Percentiles rank a stretch among this genome's conserved stretches.
Conservation (phyloP, 768 basidiomycete genomes). For the Amanita pallidorosea region DNA sequence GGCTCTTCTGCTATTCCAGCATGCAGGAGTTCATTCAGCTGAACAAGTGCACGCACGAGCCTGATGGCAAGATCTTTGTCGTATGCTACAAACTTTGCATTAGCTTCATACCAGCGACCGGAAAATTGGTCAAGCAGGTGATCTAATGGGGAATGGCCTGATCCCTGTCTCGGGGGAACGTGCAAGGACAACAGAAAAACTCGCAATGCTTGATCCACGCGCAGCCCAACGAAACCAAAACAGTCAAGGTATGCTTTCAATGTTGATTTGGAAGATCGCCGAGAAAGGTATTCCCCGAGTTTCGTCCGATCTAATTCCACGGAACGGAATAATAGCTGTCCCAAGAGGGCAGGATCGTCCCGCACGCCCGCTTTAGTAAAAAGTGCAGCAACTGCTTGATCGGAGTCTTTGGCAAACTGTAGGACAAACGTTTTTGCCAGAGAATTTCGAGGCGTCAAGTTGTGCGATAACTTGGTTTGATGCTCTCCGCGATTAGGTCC, state of each 20-base stretch:
- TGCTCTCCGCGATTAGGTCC: conserved; percentile 58
- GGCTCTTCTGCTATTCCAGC: conserved; percentile 55
- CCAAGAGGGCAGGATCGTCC: conserved; percentile 66
- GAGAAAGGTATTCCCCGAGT: conserved; percentile 77
- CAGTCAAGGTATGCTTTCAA: conserved; percentile 79
- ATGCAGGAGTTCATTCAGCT: conserved; percentile 84
- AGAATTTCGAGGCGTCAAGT: conserved; percentile 41
- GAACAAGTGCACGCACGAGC: conserved; percentile 72
- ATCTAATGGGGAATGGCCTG: conserved; percentile 38
- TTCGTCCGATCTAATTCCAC: conserved; percentile 73
- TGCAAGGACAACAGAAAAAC: conserved; percentile 80
- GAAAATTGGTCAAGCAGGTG: conserved; percentile 79
- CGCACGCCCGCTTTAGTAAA: conserved; percentile 46
- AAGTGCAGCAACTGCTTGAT: conserved; percentile 63
- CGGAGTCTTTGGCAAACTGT: conserved; percentile 74
- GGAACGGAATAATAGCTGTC: conserved; percentile 72
- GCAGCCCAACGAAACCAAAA: conserved; percentile 75
- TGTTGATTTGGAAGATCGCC: conserved; percentile 60
- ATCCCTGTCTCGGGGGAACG: conserved; percentile 28
- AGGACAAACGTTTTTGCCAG: conserved; percentile 64
- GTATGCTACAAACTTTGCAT: conserved; percentile 65
- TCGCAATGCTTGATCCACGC: conserved; percentile 84
- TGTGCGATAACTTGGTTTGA: conserved; percentile 30
- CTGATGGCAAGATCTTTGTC: conserved; percentile 73
- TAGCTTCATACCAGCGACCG: conserved; percentile 84